phyloP scores from a whole-genome alignment of 495 filamentous ascomycete genomes.

The Parmelia sp. region DNA sequence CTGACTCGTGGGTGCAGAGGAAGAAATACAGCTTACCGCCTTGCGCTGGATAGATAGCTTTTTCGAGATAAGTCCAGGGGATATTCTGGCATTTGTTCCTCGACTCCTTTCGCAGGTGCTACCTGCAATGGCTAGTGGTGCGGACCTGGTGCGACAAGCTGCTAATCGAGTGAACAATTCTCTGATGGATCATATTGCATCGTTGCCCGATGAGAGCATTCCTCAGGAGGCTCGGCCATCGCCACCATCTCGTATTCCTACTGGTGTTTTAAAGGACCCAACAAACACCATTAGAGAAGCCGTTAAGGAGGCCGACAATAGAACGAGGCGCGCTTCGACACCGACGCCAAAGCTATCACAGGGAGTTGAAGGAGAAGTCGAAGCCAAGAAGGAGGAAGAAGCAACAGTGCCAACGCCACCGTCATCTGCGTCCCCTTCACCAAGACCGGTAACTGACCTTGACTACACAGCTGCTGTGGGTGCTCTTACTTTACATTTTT shows the following conservation, averaged over 20 bases:
- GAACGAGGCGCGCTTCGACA: constrained; percentile 48
- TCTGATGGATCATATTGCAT: constrained; percentile 85
- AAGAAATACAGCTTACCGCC: constrained; percentile 84
- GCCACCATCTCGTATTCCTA: constrained; percentile 35
- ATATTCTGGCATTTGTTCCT: constrained; percentile 93
- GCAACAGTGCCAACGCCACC: constrained; percentile 45
- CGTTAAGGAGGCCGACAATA: constrained; percentile 30
- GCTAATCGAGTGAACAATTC: constrained; percentile 84
- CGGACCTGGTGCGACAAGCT: constrained; percentile 80
- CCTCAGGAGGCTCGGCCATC: constrained; percentile 35
- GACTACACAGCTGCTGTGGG: constrained; percentile 97
- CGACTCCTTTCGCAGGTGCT: constrained; percentile 85
- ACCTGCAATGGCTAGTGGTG: constrained; percentile 86
- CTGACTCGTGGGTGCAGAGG: constrained; percentile 47
- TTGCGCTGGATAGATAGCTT: constrained; percentile 94
- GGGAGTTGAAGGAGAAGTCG: constrained; percentile 32
- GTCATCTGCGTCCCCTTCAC: constrained; percentile 40
- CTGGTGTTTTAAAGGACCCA: constrained; percentile 38
- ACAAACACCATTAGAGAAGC: constrained; percentile 43
- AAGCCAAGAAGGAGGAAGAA: constrained; percentile 23
- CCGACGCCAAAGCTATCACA: constrained; percentile 41
- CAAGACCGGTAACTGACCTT: constrained; percentile 58
- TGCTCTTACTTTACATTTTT: constrained; percentile 86
- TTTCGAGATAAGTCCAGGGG: constrained; percentile 94
- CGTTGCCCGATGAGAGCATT: constrained; percentile 68